Conservation (phyloP, 768 basidiomycete species). For the Macrocybe gigantea region DNA sequence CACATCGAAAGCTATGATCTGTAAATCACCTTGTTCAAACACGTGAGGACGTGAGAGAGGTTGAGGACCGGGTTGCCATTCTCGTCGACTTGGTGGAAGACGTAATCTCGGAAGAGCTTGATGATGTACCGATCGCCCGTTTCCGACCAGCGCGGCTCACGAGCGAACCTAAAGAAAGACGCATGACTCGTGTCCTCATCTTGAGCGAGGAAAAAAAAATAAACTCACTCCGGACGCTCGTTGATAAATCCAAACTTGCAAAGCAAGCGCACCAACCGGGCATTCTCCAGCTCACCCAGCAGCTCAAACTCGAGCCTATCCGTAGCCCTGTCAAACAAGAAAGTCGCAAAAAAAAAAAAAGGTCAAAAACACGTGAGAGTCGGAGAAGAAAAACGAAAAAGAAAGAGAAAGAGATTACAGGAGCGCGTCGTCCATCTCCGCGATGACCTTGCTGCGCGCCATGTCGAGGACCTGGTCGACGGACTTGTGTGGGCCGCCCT, state of each 20-base stretch:
- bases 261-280: slow-evolving; percentile 79
- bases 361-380: no score
- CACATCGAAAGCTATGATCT: not conserved
- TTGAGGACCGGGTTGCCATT: slow-evolving; percentile 86
- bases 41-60: slow-evolving; percentile 84
- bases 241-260: slow-evolving; percentile 98
- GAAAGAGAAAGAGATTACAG: slow-evolving; percentile 39
- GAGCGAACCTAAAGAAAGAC: slow-evolving; percentile 65
- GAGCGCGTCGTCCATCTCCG: slow-evolving; percentile 84
- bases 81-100: slow-evolving; percentile 96
- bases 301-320: slow-evolving; percentile 84
- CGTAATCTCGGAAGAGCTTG: slow-evolving; percentile 96
- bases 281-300: slow-evolving; percentile 89
- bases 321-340: slow-evolving; percentile 44
- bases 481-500: slow-evolving; percentile 64
- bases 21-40: slow-evolving; percentile 80
- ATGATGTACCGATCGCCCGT: slow-evolving; percentile 97
- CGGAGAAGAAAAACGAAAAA: not conserved
- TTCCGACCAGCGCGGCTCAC: slow-evolving; percentile 95
- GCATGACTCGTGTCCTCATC: not conserved
- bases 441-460: slow-evolving; percentile 61
- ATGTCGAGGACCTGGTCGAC: slow-evolving; percentile 80
- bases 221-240: slow-evolving; percentile 91
- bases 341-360: no score
- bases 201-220: not conserved